phyloP scores from a whole-genome alignment of 768 basidiomycete species.

The Lentinus tigrinus region DNA sequence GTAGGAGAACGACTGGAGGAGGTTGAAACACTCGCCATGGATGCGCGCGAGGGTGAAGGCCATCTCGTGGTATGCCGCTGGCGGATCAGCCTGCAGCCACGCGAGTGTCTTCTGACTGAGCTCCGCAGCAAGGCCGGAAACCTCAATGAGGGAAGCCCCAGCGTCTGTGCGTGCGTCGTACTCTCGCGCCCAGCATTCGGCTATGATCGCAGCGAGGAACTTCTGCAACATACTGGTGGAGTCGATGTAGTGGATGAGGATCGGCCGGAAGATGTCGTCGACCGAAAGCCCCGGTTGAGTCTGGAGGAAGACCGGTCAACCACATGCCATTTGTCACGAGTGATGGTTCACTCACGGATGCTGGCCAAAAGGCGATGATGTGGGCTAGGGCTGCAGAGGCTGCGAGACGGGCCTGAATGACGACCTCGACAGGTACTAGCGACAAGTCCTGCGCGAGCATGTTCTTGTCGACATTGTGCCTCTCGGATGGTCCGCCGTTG shows the following conservation, averaged over 20 bases:
- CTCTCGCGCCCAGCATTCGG: constrained; percentile 88
- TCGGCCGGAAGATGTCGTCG: constrained; percentile 71
- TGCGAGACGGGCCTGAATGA: constrained; percentile 77
- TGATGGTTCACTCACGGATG: constrained; percentile 41
- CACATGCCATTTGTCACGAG: neutral
- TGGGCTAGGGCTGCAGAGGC: constrained; percentile 76
- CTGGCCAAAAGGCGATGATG: constrained; percentile 67
- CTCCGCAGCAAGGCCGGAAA: constrained; percentile 59
- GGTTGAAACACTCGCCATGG: constrained; percentile 71
- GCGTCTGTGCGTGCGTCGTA: constrained; percentile 37
- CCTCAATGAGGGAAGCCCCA: constrained; percentile 44
- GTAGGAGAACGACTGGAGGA: constrained; percentile 79
- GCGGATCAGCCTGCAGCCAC: constrained; percentile 74
- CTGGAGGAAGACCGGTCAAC: neutral
- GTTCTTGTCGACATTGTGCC: constrained; percentile 95
- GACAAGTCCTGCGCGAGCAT: constrained; percentile 91
- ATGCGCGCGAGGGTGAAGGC: constrained; percentile 76
- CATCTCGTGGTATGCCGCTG: constrained; percentile 90
- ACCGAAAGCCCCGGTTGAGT: constrained; percentile 34
- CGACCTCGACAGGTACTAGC: constrained; percentile 71
- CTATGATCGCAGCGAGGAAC: constrained; percentile 77
- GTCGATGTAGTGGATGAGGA: constrained; percentile 75
- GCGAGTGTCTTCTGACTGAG: constrained; percentile 66
- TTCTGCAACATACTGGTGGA: constrained; percentile 93
- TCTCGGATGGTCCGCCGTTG: constrained; percentile 48